phyloP scores from a whole-genome alignment of 139 green algal species.

The Zygnema cylindricum region DNA sequence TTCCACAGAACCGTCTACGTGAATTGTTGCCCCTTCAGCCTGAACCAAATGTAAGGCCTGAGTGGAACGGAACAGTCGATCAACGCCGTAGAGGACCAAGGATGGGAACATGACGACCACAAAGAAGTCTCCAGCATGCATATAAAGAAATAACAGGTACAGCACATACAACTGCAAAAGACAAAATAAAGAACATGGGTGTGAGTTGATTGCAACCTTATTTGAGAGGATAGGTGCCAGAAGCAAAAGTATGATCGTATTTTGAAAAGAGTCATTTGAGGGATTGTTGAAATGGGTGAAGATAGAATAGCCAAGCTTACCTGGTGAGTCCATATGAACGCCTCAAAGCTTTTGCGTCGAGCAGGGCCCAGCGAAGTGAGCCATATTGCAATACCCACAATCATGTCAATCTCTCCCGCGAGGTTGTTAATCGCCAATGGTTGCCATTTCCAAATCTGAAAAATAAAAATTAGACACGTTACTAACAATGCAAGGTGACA shows the following conservation, averaged over 20 bases:
- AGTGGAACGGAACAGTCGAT: background rate
- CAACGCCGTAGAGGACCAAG: background rate
- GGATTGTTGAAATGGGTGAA: too few species aligned
- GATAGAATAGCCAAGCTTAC: too few species aligned
- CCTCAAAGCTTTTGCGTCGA: background rate
- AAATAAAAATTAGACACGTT: too few species aligned
- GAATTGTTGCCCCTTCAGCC: slow-evolving; percentile 55
- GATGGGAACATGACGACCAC: background rate
- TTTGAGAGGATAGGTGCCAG: too few species aligned
- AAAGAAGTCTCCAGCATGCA: background rate
- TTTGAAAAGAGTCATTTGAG: too few species aligned
- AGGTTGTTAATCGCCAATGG: background rate
- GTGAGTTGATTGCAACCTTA: too few species aligned
- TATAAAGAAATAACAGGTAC: too few species aligned
- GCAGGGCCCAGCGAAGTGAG: background rate
- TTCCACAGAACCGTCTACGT: slow-evolving; percentile 95
- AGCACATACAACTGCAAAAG: too few species aligned
- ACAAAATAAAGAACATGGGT: too few species aligned
- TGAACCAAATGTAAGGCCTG: background rate
- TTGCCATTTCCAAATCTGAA: slow-evolving; percentile 2
- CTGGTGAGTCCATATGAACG: slow-evolving; percentile 6
- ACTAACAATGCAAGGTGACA: too few species aligned
- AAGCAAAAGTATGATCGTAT: too few species aligned
- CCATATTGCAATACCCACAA: background rate
- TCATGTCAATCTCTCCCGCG: background rate